These are phyloP conservation scores for Talaromyces sp. DNA, from an alignment of 2,329 filamentous ascomycete genomes.

Conservation along the genomic window DNA sequence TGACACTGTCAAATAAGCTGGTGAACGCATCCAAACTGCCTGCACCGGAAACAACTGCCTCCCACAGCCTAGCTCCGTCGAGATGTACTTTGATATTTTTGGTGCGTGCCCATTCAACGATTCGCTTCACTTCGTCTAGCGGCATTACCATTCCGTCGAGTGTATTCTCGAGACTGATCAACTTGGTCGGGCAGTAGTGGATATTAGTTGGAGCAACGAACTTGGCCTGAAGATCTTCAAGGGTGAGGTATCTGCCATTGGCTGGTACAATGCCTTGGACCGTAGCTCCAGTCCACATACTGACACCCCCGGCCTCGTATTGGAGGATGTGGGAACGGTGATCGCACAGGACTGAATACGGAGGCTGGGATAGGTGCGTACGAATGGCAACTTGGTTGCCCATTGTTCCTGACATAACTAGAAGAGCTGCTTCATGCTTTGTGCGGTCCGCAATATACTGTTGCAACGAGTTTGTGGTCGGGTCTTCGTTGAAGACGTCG, in stretches of 20 bases:
- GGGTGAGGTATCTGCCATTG: conserved; percentile 70
- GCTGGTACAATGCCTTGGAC: conserved; percentile 63
- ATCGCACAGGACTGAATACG: conserved; percentile 77
- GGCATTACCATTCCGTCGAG: conserved; percentile 76
- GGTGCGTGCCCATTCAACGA: conserved; percentile 65
- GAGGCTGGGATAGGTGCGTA: conserved; percentile 72
- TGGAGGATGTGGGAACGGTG: conserved; percentile 72
- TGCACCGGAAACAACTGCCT: conserved; percentile 69
- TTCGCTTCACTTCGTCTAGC: conserved; percentile 64
- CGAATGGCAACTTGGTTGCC: conserved; percentile 84
- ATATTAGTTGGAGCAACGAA: conserved; percentile 64
- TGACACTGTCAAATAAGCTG: conserved; percentile 68
- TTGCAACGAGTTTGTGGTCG: conserved; percentile 73
- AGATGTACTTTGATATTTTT: conserved; percentile 68
- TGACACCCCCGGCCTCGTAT: conserved; percentile 63
- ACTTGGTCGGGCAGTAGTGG: conserved; percentile 72
- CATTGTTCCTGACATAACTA: conserved; percentile 90
- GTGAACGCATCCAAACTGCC: conserved; percentile 66
- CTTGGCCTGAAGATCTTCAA: conserved; percentile 69
- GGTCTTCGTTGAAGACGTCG: conserved; percentile 79
- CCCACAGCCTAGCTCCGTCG: conserved; percentile 79
- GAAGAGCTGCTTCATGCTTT: conserved; percentile 70
- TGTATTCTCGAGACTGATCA: conserved; percentile 85
- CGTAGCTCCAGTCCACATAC: conserved; percentile 67
- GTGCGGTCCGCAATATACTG: conserved; percentile 68